Percentiles rank a stretch among this genome's conserved stretches.
Conservation (phyloP, 805 yeast species). For the Candida boidinii region DNA sequence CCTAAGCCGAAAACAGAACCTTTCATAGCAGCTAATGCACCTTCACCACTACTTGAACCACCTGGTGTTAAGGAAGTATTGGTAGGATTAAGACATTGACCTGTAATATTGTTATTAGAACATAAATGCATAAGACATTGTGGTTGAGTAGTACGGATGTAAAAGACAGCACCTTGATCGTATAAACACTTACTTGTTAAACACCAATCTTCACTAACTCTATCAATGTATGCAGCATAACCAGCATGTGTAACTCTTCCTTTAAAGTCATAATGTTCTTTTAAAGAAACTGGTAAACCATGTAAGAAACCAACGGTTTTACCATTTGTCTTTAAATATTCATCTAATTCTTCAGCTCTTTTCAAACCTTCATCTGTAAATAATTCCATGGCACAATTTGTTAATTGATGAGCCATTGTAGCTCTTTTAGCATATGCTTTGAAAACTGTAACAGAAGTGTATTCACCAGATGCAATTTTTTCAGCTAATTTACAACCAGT, state of each 20-base stretch:
- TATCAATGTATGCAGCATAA: constrained; percentile 31
- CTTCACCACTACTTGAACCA: constrained; percentile 49
- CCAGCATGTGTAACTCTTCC: constrained; percentile 48
- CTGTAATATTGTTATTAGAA: constrained; percentile 46
- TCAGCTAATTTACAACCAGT: constrained; percentile 24
- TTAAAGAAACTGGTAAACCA: constrained; percentile 55
- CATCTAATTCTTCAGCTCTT: constrained; percentile 45
- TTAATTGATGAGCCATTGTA: constrained; percentile 38
- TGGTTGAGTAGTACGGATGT: constrained; percentile 49
- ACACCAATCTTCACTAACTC: constrained; percentile 31
- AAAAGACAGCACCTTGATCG: constrained; percentile 48
- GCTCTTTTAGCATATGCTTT: constrained; percentile 41
- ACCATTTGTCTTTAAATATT: constrained; percentile 33
- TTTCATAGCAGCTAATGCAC: constrained; percentile 35
- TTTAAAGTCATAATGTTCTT: constrained; percentile 43
- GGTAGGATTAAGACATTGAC: constrained; percentile 41
- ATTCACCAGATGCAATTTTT: constrained; percentile 29
- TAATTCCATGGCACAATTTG: constrained; percentile 39
- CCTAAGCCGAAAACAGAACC: constrained; percentile 36
- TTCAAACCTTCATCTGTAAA: constrained; percentile 39
- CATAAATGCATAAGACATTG: constrained; percentile 48
- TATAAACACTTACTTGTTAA: constrained; percentile 32
- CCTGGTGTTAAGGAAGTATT: constrained; percentile 38
- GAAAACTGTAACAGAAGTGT: constrained; percentile 32
- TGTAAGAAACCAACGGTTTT: constrained; percentile 49